phyloP scores from a whole-genome alignment of 2,329 filamentous ascomycete genomes.

The Xylaria digitata region DNA sequence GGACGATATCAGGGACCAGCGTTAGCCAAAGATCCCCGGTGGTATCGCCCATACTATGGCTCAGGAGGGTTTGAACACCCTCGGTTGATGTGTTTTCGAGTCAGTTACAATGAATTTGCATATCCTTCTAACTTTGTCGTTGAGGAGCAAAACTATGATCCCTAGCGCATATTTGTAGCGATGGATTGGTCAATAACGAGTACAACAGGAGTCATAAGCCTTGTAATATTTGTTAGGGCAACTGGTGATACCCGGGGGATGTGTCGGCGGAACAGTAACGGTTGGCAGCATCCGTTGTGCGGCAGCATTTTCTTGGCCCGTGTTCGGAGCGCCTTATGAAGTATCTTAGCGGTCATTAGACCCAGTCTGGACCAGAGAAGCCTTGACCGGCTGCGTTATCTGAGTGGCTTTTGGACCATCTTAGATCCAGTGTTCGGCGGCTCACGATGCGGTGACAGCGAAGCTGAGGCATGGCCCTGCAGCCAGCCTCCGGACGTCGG shows the following conservation, averaged over 20 bases:
- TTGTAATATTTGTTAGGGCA: constrained; percentile 8
- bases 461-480: constrained; percentile 28
- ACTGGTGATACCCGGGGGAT: constrained; percentile 21
- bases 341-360: constrained; percentile 4
- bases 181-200: neutral
- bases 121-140: neutral
- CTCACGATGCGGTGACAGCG: constrained; percentile 35
- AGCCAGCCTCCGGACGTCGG: constrained; percentile 26
- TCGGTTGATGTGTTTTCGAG: neutral
- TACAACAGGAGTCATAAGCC: neutral
- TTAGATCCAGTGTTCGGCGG: constrained; percentile 14
- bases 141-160: neutral
- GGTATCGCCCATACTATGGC: constrained; percentile 3
- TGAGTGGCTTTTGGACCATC: constrained; percentile 19
- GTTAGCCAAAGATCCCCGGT: constrained; percentile 3
- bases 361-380: constrained; percentile 10
- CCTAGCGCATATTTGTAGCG: neutral
- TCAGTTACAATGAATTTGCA: neutral
- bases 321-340: constrained; percentile 26
- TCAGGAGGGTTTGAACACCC: neutral
- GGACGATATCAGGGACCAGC: constrained; percentile 5
- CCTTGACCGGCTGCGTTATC: constrained; percentile 9
- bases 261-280: constrained; percentile 14
- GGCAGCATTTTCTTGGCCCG: constrained; percentile 23
- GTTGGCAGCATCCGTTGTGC: constrained; percentile 24